Evolutionary conservation across 441 rosid species (phyloP), one percentile per base, ranked within the genome.

Genomic region (Biscutella laevigata): DNA sequence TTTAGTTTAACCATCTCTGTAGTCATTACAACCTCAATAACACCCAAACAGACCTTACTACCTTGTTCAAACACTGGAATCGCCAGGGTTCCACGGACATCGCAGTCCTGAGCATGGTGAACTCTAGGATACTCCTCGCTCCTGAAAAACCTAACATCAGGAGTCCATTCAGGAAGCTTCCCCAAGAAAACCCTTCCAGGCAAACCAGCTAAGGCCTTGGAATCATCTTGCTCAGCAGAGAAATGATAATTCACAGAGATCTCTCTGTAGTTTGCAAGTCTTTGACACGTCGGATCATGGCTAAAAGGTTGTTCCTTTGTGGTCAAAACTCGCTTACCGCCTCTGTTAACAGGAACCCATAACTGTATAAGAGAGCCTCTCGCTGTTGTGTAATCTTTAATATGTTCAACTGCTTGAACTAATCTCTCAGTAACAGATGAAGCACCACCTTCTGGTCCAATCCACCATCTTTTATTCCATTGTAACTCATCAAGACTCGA

Each of bases 121-220:
- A 88, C 75, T 50, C 96, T 77, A 0, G 68, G 79, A 67, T 87
- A 91, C 61, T 88, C 98, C n/a, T 91, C 96, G 34, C 78, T 83
- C 76, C 73, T 76, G 57, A 88, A 88, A 77, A 83, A 88, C 50
- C 84, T 77, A 41, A 85, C 96, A 77, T 91, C 96, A 17, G 96
- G 98, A 43, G 90, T 87, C 95, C 96, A 91, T 68, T 91, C 98
- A 32, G 95, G 96, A 70, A 83, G 78, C 68, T 80, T 76, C 33
- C 77, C 78, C 72, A 87, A 67, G 81, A 80, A 91, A 52, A 91
- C 98, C 7, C 96, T 79, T 59, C 95, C 84, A 21, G 96, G 96
- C 69, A 91, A 46, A 38, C 98, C 98, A 53, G 66, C 57, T 50
- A 64, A 6, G 51, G 76, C 95, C 73, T 75, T 70, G 37, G 83